Base-by-base conservation (phyloP, 345 rosid species). In the Rhizophora mangle region DNA sequence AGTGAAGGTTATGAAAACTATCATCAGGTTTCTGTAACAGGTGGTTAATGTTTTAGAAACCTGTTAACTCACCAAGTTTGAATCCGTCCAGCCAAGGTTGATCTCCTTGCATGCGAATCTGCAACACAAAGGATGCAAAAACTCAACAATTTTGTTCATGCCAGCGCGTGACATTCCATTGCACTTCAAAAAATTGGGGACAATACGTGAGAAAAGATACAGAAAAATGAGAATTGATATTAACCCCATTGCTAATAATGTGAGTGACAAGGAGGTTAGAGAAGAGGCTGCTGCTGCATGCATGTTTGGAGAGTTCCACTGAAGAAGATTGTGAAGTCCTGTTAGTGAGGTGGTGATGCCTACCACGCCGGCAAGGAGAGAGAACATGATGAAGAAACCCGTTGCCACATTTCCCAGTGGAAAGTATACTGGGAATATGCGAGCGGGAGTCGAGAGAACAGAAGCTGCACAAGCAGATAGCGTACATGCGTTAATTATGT, bases 81-180 rank as follows among this genome's bases (percentile, higher is more conserved):
- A 79, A 54, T 85, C 89, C 20, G 88, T 83, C 92, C 90, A 91
- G 34, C 98, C 92, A 51, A 87, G 58, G 59, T 84, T 26, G 61
- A 93, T 93, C 84, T 93, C 98, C 63, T 91, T 90, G 57, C 96
- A 87, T 1, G 91, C 98, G 81, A 93, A 80, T 77, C 98, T 93
- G 87, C 68, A 74, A n/a, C 36, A 72, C 20, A 37, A 31, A 43
- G 3, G 20, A 64, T 30, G n/a, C 24, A 27, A 47, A 37, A 29
- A 26, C 5, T 22, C 5, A 49, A 21, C 32, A 47, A 52, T 29
- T 21, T 8, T 31, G 1, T 7, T 0, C n/a, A 3, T 7, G 4
- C 8, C 4, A 20, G 4, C 46, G 36, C 39, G 29, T 24, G 16
- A 2, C 16, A 21, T 55, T 13, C 16, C 30, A 22, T 4, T 10